Conservation (phyloP, 1,284 basidiomycete genomes). For the Austroboletus novae-zelandiae region DNA sequence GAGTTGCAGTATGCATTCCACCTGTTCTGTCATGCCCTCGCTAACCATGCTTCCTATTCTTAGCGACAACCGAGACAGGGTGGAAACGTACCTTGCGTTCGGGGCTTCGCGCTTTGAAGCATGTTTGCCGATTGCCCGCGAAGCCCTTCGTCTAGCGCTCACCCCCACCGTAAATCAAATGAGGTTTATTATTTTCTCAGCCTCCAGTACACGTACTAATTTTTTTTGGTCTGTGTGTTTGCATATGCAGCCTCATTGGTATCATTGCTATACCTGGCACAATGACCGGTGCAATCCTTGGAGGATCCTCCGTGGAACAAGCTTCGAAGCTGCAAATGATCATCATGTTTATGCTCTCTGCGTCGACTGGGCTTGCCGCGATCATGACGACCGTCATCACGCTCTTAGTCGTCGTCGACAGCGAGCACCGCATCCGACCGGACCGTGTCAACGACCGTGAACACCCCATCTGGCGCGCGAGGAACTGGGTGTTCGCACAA, state of each 20-base stretch:
- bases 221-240: not conserved
- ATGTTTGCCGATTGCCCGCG: conserved; percentile 70
- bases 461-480: conserved; percentile 48
- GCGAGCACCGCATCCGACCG: conserved; percentile 63
- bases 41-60: conserved; percentile 1
- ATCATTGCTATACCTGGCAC: conserved; percentile 75
- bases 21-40: not conserved
- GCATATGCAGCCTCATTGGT: conserved; percentile 62
- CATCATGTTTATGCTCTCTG: conserved; percentile 89
- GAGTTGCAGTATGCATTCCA: conserved; percentile 55
- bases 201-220: not conserved
- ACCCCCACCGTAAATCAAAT: conserved; percentile 83
- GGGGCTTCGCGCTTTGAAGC: conserved; percentile 81
- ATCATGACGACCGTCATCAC: conserved; percentile 62
- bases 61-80: conserved; percentile 79
- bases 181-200: conserved; percentile 47
- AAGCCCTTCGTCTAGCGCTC: conserved; percentile 75
- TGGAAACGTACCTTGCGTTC: conserved; percentile 82
- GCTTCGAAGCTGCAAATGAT: conserved; percentile 86
- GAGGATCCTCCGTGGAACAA: conserved; percentile 79
- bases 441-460: conserved; percentile 59
- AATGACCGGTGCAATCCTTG: conserved; percentile 90
- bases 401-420: conserved; percentile 64
- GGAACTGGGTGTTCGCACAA: conserved; percentile 29
- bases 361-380: conserved; percentile 66